Evolutionary conservation across 192 early-diverging fungal species (phyloP).

Genomic region (Entrophospora sp.): DNA sequence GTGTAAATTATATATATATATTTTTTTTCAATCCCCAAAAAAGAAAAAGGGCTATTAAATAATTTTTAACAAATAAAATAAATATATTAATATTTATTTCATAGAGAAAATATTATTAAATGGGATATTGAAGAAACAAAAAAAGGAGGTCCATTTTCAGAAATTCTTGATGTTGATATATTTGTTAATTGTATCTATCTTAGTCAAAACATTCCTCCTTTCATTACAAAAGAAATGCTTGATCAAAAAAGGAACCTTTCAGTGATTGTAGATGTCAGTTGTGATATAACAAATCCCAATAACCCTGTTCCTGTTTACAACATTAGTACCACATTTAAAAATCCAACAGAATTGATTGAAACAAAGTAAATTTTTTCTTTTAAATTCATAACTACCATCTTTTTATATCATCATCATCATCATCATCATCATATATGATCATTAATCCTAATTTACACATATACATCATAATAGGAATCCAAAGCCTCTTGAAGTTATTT

Average conservation of each 20-base stretch:
- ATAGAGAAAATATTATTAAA: conserved; percentile 66
- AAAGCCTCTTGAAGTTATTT: conserved; percentile 77
- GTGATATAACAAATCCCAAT: conserved; percentile 95
- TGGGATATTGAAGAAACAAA: conserved; percentile 96
- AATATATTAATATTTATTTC: not conserved
- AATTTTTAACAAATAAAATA: no score
- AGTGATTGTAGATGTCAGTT: conserved; percentile 88
- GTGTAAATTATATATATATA: conserved; percentile 30
- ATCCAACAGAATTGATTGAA: conserved; percentile 68
- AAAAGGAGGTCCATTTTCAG: conserved; percentile 84
- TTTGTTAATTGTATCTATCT: conserved; percentile 99
- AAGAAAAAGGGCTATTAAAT: no score
- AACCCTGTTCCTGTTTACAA: conserved; percentile 96
- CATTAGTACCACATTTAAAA: conserved; percentile 89
- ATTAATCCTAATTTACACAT: not conserved
- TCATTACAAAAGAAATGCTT: conserved; percentile 77
- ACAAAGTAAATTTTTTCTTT: conserved; percentile 30
- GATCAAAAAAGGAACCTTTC: conserved; percentile 61
- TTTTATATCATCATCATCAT: not conserved
- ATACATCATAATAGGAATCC: conserved; percentile 44
- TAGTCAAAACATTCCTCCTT: conserved; percentile 84
- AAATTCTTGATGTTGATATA: conserved; percentile 82
- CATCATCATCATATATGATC: not conserved
- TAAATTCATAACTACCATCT: not conserved
- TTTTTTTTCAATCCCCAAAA: not conserved